Conservation (phyloP, 225 moss, liverwort and hornwort genomes). For the Marchantia paleacea region DNA sequence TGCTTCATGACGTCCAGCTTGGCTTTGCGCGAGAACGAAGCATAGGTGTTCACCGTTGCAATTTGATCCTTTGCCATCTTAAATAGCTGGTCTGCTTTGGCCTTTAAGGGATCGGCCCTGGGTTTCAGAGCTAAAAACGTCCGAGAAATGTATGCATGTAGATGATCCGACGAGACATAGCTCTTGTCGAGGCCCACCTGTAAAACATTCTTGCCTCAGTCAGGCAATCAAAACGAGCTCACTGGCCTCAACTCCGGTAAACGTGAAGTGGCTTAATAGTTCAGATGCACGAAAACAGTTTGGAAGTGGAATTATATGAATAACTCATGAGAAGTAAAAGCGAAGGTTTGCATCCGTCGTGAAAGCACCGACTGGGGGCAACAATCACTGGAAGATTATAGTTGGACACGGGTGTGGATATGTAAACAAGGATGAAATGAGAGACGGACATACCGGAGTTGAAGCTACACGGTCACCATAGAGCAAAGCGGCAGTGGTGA, state of each 20-base stretch:
- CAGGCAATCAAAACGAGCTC: neutral
- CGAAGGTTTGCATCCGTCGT: neutral
- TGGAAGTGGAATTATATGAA: neutral
- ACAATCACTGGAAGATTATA: neutral
- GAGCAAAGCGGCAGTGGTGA: conserved; percentile 40
- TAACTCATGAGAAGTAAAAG: neutral
- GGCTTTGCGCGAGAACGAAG: conserved; percentile 47
- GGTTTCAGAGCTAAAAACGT: conserved; percentile 57
- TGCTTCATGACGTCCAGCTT: conserved; percentile 60
- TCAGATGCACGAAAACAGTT: neutral
- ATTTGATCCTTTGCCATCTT: conserved; percentile 60
- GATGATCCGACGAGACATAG: conserved; percentile 39
- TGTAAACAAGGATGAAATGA: neutral
- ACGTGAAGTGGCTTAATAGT: neutral
- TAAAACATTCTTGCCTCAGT: conserved; percentile 11
- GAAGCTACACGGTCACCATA: conserved; percentile 33
- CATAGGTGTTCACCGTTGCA: conserved; percentile 52
- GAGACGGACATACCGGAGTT: conserved; percentile 44
- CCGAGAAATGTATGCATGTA: conserved; percentile 53
- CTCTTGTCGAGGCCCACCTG: conserved; percentile 48
- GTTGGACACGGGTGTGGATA: neutral
- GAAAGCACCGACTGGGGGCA: neutral
- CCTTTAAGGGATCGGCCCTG: conserved; percentile 48
- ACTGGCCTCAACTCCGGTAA: neutral
- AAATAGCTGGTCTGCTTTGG: conserved; percentile 47